Evolutionary conservation across 169 alveolate species (phyloP).

Genomic region (Miamiensis avidus): DNA sequence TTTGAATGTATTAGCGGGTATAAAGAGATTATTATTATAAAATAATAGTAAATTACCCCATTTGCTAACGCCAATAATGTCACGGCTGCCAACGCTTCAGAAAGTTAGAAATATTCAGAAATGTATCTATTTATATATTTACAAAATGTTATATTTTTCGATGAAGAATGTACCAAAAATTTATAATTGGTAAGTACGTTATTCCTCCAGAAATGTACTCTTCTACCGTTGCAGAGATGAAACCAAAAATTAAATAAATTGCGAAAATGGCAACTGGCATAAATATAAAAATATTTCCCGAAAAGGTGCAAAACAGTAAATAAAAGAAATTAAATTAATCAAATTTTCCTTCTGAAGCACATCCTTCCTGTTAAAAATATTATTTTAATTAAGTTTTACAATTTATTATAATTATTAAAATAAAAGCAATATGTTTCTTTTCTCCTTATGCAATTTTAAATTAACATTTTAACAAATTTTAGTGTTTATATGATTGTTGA

Average conservation of each 20-base stretch:
- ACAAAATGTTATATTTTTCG: not conserved
- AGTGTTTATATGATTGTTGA: too few species aligned
- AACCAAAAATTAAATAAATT: not conserved
- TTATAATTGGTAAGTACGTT: not conserved
- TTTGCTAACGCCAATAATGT: slow-evolving; percentile 36
- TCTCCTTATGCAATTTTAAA: too few species aligned
- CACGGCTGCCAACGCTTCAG: slow-evolving; percentile 19
- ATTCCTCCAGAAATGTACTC: not conserved
- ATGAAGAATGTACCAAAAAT: not conserved
- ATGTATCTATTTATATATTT: not conserved
- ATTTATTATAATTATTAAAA: too few species aligned
- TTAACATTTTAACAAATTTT: too few species aligned
- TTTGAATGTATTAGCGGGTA: too few species aligned
- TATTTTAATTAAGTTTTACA: too few species aligned
- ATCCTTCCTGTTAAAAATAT: too few species aligned
- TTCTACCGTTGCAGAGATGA: not conserved
- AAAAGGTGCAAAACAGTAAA: not conserved
- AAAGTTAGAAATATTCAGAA: slow-evolving; percentile 15
- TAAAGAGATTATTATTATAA: not conserved
- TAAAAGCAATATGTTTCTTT: too few species aligned
- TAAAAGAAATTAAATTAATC: not conserved
- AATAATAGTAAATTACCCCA: slow-evolving; percentile 7
- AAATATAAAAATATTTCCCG: not conserved
- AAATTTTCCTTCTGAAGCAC: not conserved
- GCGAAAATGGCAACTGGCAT: not conserved